phyloP scores from a whole-genome alignment of 805 yeast genomes.

The Teunomyces panamensis region DNA sequence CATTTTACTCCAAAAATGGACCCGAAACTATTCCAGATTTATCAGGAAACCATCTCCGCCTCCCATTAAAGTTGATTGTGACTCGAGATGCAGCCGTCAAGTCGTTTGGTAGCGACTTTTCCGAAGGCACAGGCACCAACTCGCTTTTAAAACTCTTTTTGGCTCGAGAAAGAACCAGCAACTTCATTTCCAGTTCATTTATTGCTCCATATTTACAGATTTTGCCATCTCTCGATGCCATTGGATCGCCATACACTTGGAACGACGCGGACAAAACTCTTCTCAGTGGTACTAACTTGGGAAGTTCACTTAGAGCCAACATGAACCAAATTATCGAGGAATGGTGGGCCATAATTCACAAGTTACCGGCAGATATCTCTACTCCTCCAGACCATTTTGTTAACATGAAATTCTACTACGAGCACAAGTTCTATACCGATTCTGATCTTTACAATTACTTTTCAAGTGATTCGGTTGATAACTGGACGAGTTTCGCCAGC shows the following conservation, averaged over 20 bases:
- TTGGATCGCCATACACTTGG: slow-evolving; percentile 72
- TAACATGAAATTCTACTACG: slow-evolving; percentile 44
- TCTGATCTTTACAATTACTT: slow-evolving; percentile 32
- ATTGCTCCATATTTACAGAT: slow-evolving; percentile 27
- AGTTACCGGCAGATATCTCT: slow-evolving; percentile 26
- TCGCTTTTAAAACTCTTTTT: slow-evolving; percentile 34
- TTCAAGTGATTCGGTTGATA: slow-evolving; percentile 18
- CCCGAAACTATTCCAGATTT: slow-evolving; percentile 2
- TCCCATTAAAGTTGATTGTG: slow-evolving; percentile 8
- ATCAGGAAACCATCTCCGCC: slow-evolving; percentile 6
- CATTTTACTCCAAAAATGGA: slow-evolving; percentile 9
- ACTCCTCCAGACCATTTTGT: slow-evolving; percentile 35
- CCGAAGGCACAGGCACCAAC: slow-evolving; percentile 22
- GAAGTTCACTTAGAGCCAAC: slow-evolving; percentile 49
- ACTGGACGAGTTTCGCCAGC: slow-evolving; percentile 65
- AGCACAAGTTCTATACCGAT: slow-evolving; percentile 37
- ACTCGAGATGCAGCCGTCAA: slow-evolving; percentile 8
- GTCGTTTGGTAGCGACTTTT: slow-evolving; percentile 7
- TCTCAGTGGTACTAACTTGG: slow-evolving; percentile 69
- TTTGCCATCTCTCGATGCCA: slow-evolving; percentile 36
- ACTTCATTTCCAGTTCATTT: slow-evolving; percentile 15
- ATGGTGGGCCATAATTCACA: slow-evolving; percentile 48
- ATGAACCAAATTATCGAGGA: slow-evolving; percentile 50
- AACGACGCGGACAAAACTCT: slow-evolving; percentile 44
- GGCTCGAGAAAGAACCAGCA: slow-evolving; percentile 24